Conservation (phyloP, 2,329 filamentous ascomycete species). For the Cytospora piceicola region DNA sequence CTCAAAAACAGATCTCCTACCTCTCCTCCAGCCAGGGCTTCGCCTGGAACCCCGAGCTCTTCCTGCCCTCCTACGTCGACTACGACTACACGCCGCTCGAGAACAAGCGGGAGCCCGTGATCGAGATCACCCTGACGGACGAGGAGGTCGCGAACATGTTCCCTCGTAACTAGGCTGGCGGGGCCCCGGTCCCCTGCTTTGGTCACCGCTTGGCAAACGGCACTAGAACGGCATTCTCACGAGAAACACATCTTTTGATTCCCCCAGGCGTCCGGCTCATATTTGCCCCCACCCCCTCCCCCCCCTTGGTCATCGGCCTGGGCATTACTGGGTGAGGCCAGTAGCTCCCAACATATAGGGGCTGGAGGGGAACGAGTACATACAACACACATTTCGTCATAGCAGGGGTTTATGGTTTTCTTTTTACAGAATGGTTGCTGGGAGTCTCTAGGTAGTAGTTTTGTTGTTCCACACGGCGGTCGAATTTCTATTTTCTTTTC, state of each 20-base stretch:
- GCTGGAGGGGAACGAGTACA: conserved; percentile 17
- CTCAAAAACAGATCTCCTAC: conserved; percentile 68
- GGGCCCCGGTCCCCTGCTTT: not conserved
- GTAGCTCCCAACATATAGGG: conserved; percentile 8
- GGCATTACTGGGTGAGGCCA: conserved; percentile 15
- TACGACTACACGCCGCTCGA: conserved; percentile 76
- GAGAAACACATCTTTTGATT: conserved; percentile 18
- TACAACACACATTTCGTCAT: conserved; percentile 8
- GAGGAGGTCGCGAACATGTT: conserved; percentile 74
- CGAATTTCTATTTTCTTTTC: not conserved
- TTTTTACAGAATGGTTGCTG: conserved; percentile 23
- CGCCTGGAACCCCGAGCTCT: conserved; percentile 85
- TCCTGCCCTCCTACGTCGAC: conserved; percentile 77
- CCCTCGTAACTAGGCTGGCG: conserved; percentile 50
- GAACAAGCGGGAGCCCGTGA: conserved; percentile 74
- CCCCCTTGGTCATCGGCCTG: not conserved
- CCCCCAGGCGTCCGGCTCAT: conserved; percentile 20
- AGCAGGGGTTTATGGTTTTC: conserved; percentile 20
- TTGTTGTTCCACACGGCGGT: conserved; percentile 25
- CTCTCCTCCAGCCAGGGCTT: conserved; percentile 80
- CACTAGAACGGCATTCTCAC: conserved; percentile 29
- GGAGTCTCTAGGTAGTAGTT: conserved; percentile 24
- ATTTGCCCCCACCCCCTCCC: conserved; percentile 7
- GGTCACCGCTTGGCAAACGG: not conserved
- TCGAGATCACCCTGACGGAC: conserved; percentile 77